Percentiles rank a stretch among this genome's conserved stretches.
phyloP scores from a whole-genome alignment of 75 land plant species.

The Chamaecyparis obtusa region DNA sequence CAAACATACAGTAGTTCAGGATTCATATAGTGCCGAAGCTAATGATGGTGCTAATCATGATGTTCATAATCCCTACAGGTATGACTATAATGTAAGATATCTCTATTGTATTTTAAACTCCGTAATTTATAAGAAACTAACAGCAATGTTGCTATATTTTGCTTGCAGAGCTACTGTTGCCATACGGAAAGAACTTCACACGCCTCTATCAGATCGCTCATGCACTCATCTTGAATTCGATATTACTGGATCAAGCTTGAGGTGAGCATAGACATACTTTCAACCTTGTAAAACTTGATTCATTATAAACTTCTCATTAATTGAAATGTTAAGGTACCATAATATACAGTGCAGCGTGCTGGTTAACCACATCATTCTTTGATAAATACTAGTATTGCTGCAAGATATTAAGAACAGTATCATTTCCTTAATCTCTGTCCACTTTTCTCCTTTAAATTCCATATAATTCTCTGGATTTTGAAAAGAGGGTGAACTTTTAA shows the following conservation, averaged over 20 bases:
- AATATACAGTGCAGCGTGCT: neutral
- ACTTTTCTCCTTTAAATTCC: neutral
- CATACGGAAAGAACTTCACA: constrained; percentile 77
- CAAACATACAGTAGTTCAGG: constrained; percentile 18
- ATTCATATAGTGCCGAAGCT: constrained; percentile 17
- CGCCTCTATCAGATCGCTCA: constrained; percentile 82
- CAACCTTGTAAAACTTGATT: neutral
- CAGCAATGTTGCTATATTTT: neutral
- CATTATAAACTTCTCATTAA: neutral
- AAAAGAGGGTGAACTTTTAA: neutral
- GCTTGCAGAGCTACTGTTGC: constrained; percentile 62
- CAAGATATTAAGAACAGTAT: neutral
- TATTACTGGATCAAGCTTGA: constrained; percentile 63
- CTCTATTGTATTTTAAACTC: neutral
- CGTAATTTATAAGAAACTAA: neutral
- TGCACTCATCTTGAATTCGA: constrained; percentile 97
- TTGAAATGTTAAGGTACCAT: neutral
- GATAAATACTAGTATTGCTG: neutral
- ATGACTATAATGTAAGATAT: neutral
- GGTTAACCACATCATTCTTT: neutral
- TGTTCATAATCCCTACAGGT: constrained; percentile 85
- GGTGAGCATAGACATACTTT: constrained; percentile 33
- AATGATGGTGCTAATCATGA: constrained; percentile 68
- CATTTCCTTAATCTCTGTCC: neutral
- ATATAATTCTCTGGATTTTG: neutral